Evolutionary conservation across 2,329 filamentous ascomycete species (phyloP), one percentile per base, ranked within the genome.

Genomic region (Phaeosphaeriaceae sp.): DNA sequence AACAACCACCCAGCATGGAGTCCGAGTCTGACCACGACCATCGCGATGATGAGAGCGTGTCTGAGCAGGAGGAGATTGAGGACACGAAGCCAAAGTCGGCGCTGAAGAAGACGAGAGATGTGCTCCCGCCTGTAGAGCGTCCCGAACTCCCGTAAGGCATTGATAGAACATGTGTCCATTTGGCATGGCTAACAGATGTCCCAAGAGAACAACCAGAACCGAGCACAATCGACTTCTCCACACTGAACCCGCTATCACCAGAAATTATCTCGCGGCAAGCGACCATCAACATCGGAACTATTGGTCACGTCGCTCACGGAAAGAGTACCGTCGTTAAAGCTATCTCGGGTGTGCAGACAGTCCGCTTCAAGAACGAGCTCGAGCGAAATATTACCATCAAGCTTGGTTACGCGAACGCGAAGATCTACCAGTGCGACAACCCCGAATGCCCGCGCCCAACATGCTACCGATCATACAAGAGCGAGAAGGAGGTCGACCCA

Each of bases 321-420:
- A 98, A 98, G 81, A 97, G 92, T 61, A 99, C 95, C 21, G 95
- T 99, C 51, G 95, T 99, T 73, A 99, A 99, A 86, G 95, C 95
- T 73, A 98, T 99, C 73, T 98, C 95, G 1, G 95, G 95, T 63
- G 95, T 99, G 65, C 95, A 99, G 86, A 99, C 95, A 19, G 95
- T 99, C 76, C 89, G 95, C 70, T 99, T 99, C 86, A 99, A 99
- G 90, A 99, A 98, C 84, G 95, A 99, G 83, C 84, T 97, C 82
- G 96, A 98, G 83, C 88, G 95, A 76, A 99, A 99, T 81, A 99
- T 99, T 76, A 99, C 95, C 74, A 99, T 99, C 85, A 99, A 99
- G 88, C 88, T 99, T 73, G 95, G 95, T 78, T 99, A 99, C 80
- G 95, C 95, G 79, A 99, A 99, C 80, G 95, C 95, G 73, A 98